Conservation (phyloP, 2,329 filamentous ascomycete genomes). For the Clonostachys rosea region DNA sequence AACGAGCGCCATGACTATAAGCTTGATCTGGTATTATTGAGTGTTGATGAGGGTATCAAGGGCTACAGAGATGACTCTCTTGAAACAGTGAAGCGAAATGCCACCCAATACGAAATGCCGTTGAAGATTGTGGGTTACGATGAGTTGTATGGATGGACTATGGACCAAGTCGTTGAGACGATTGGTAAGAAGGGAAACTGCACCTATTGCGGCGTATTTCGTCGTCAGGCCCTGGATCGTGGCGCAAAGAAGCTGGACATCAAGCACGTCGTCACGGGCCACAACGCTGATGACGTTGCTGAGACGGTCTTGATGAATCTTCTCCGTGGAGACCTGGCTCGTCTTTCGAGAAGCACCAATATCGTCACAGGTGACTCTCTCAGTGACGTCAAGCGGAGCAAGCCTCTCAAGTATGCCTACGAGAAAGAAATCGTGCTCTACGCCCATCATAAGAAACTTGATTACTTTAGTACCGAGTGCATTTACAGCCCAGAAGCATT, state of each 20-base stretch:
- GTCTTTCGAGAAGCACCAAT: constrained; percentile 81
- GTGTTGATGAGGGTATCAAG: constrained; percentile 95
- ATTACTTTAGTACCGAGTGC: constrained; percentile 98
- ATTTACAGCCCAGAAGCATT: constrained; percentile 98
- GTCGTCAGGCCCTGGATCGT: constrained; percentile 87
- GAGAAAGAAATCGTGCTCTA: constrained; percentile 99
- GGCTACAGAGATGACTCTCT: constrained; percentile 95
- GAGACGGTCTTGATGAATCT: constrained; percentile 99
- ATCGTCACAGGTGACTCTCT: constrained; percentile 75
- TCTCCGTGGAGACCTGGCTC: constrained; percentile 81
- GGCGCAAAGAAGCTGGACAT: constrained; percentile 85
- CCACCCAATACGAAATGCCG: constrained; percentile 84
- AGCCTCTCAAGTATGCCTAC: constrained; percentile 96
- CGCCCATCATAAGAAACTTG: constrained; percentile 91
- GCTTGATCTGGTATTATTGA: constrained; percentile 79
- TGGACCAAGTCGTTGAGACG: constrained; percentile 96
- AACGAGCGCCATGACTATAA: constrained; percentile 88
- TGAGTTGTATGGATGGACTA: constrained; percentile 96
- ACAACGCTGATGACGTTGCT: constrained; percentile 96
- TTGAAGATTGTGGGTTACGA: constrained; percentile 90
- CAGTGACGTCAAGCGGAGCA: constrained; percentile 92
- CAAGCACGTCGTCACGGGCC: constrained; percentile 90
- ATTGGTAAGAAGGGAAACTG: constrained; percentile 98
- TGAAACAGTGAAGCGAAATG: constrained; percentile 94
- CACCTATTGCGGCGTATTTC: constrained; percentile 96